Conservation (phyloP, 495 filamentous ascomycete genomes). For the Talaromyces stipitatus region DNA sequence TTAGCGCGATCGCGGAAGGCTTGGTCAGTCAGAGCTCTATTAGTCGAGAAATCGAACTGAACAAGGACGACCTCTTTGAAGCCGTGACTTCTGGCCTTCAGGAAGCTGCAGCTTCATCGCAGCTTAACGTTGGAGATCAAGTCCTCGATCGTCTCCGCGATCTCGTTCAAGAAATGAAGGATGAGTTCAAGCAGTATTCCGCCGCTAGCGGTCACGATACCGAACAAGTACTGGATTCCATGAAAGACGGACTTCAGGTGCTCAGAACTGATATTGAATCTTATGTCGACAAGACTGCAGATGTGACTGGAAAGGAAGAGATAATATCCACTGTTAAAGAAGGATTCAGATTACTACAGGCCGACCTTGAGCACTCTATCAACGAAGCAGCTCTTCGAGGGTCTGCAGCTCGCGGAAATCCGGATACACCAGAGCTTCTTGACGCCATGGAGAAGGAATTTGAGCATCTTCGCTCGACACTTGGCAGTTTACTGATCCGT, state of each 20-base stretch:
- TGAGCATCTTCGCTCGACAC: conserved; percentile 59
- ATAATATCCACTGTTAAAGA: conserved; percentile 66
- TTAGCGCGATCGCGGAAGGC: conserved; percentile 51
- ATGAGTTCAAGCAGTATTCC: conserved; percentile 67
- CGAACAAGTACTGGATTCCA: conserved; percentile 73
- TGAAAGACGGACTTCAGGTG: conserved; percentile 76
- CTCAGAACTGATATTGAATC: conserved; percentile 72
- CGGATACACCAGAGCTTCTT: conserved; percentile 48
- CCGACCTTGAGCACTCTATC: conserved; percentile 60
- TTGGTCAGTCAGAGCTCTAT: conserved; percentile 41
- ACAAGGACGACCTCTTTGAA: conserved; percentile 56
- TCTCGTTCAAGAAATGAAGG: conserved; percentile 64
- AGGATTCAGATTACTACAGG: conserved; percentile 64
- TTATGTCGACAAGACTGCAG: conserved; percentile 64
- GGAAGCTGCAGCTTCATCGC: conserved; percentile 41
- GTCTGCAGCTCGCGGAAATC: conserved; percentile 27
- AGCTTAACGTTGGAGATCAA: conserved; percentile 49
- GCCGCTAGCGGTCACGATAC: conserved; percentile 67
- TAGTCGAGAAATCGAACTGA: conserved; percentile 51
- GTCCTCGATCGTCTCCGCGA: conserved; percentile 68
- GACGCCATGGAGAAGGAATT: conserved; percentile 68
- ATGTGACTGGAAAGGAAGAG: conserved; percentile 64
- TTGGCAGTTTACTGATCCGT: conserved; percentile 61
- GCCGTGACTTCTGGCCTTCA: conserved; percentile 54
- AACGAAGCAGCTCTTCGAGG: conserved; percentile 30